Base-by-base conservation (phyloP, 2,329 filamentous ascomycete species). In the Penicillium sp. region DNA sequence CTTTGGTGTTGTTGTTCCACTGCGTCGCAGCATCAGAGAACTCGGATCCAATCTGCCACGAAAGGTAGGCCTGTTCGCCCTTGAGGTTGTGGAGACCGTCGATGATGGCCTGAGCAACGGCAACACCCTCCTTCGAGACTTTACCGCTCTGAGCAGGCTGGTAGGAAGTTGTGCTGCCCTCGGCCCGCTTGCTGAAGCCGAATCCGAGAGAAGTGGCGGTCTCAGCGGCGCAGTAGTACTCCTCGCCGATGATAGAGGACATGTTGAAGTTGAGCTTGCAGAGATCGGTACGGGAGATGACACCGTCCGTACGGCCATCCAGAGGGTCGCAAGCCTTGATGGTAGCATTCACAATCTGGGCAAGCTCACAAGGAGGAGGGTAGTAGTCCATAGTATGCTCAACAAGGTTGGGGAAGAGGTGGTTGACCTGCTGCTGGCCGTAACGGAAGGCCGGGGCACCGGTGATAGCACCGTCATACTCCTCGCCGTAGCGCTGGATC, bases 311-410 rank as follows among this genome's bases (percentile, higher is more conserved):
- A 42, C 73, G 72, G 6, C 82, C 81, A 50, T 85, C 82, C 6
- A 85, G 70, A 7, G 74, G 69, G 55, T 85, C 81, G 46, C 82
- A 85, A 33, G 76, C 76, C 1, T 70, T 69, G 43, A 84, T 82
- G 5, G 81, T 84, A 36, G 73, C 70, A 60, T 82, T 83, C 18
- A 79, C 73, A 42, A 69, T 67, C 58, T 69, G 68, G n/a, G 52
- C 54, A 18, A 69, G 23, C 45, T 67, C 59, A 28, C 59, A 79
- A 59, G 50, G 68, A 2, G 73, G 69, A 2, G 76, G 74, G 51
- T 70, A 74, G 57, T 79, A 78, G 48, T 68, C 70, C 21, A 72
- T 48, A 0, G 69, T 74, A 18, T 74, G 51, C 58, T 78, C 74
- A 1, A 77, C 68, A 0, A 67, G 64, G 24, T 64, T 65, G 1